A percentile compares a stretch with the other conserved stretches of the same genome.
Conservation (phyloP, 1,284 basidiomycete genomes). For the Afroboletus lepidellus region DNA sequence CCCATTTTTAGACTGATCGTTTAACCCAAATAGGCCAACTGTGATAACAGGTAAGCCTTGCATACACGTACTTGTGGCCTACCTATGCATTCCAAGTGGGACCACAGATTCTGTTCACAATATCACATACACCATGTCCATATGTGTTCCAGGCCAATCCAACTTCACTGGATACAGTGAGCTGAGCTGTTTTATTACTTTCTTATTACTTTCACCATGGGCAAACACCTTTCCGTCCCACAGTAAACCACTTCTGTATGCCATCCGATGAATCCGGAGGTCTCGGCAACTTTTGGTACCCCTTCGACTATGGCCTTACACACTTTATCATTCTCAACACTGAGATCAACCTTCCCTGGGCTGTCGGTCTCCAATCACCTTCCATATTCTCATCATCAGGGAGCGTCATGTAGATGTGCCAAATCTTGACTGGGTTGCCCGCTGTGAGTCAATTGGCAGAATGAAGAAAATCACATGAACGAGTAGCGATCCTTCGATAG, state of each 20-base stretch:
- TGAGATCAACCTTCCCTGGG: slow-evolving; percentile 29
- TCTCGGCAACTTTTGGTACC: slow-evolving; percentile 33
- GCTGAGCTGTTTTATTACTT: background rate
- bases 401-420: too few species aligned
- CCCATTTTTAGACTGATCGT: too few species aligned
- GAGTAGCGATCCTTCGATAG: too few species aligned
- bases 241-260: slow-evolving; percentile 32
- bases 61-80: background rate
- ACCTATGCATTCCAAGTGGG: slow-evolving; percentile 11
- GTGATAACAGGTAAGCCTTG: slow-evolving; percentile 27
- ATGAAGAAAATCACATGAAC: too few species aligned
- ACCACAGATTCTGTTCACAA: slow-evolving; percentile 24
- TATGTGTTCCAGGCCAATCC: slow-evolving; percentile 28
- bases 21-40: slow-evolving; percentile 11
- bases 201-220: too few species aligned
- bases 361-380: slow-evolving; percentile 25
- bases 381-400: too few species aligned
- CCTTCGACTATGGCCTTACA: slow-evolving; percentile 30
- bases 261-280: slow-evolving; percentile 29
- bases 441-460: too few species aligned
- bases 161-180: slow-evolving; percentile 32
- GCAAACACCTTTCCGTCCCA: background rate
- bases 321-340: slow-evolving; percentile 25
- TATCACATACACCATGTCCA: slow-evolving; percentile 29
- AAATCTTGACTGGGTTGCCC: too few species aligned